Base-by-base conservation (phyloP, 2,329 filamentous ascomycete species). In the Fusarium brachygibbosum region DNA sequence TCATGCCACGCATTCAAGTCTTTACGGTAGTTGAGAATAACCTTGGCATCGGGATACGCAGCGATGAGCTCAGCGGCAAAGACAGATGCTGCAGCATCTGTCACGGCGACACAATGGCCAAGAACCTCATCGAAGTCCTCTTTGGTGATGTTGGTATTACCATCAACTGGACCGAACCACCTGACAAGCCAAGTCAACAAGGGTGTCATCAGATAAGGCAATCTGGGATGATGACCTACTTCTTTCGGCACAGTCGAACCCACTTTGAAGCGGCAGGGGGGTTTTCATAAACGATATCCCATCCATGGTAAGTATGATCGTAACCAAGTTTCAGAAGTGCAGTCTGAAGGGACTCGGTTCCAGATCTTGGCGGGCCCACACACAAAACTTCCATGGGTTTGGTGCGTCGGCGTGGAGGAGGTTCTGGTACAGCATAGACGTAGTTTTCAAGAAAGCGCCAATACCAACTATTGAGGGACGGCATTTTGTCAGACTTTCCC, bases 321-420 rank as follows among this genome's bases (percentile, higher is more conserved):
- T 80, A 70, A 4, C 68, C 68, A 25, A 80, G 72, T 14, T 48
- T 68, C 9, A 76, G 53, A 1, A 79, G 70, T 12, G 75, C 78
- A 9, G 76, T 68, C 50, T 77, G 78, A 2, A 81, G 73, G 2
- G 78, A 79, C 44, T 79, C 78, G 23, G 78, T 79, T 17, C 66
- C 78, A n/a, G 71, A 73, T 19, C 78, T 76, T 6, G 78, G 77
- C 6, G 73, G 59, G 16, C 78, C 77, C 25, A 80, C 75, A 55
- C 76, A 78, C 6, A 80, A 60, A 8, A 80, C 74, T 49, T 79
- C 65, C 71, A 80, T 76, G 8, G 78, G 77, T 57, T 74, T 75
- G 2, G 73, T 79, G 23, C 78, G 75, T 32, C 49, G 73, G 5
- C 57, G 63, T 10, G 48, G 35, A 2, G 67, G 60, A 23, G 71